Evolutionary conservation across 2,329 filamentous ascomycete species (phyloP), one percentile per base, ranked within the genome.

Genomic region (Aspergillus hiratsukae): DNA sequence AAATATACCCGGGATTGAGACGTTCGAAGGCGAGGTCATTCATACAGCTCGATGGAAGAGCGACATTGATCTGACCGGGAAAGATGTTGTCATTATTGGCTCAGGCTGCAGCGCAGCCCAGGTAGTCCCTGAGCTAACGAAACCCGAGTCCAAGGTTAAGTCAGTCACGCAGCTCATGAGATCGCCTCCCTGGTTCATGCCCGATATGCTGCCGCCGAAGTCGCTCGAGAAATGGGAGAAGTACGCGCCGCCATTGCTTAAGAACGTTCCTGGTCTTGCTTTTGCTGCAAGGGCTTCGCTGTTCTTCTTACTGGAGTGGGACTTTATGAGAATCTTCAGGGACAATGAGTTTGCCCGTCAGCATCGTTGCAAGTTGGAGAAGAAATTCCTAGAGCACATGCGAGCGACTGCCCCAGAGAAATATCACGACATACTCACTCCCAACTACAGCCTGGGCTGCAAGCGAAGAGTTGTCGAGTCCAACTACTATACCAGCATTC

Each of bases 1-100:
- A 10, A 72, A 76, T 19, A 75, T 84, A 14, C 59, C 60, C 17
- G 68, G 67, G 10, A 64, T 64, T 52, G 66, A 71, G 21, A 54
- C 58, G 2, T 71, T 71, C 57, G 53, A 61, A 37, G 69, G 69
- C 4, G 21, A 55, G 17, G 66, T 70, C 2, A 63, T 70, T 40
- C 69, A 71, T 51, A 67, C 69, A 1, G 66, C 68, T 4, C 61
- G 63, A 27, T 71, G 69, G 69, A 61, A 66, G 17, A 60, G 67
- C 27, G 48, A 56, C 1, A 55, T 63, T 28, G 61, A 65, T 48
- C 66, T 66, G 31, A 58, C 29, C 8, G 62, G 62, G 21, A 71
- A 71, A 41, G 40, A 61, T 2, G 60, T 71, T 19, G 69, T 64
- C 4, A 58, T 71, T n/a, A 67, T 71, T 52, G 69, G 69, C 3